These are phyloP conservation scores for Xerocomus nothofagi DNA, from an alignment of 1,284 basidiomycete species.

Conservation along the genomic window DNA sequence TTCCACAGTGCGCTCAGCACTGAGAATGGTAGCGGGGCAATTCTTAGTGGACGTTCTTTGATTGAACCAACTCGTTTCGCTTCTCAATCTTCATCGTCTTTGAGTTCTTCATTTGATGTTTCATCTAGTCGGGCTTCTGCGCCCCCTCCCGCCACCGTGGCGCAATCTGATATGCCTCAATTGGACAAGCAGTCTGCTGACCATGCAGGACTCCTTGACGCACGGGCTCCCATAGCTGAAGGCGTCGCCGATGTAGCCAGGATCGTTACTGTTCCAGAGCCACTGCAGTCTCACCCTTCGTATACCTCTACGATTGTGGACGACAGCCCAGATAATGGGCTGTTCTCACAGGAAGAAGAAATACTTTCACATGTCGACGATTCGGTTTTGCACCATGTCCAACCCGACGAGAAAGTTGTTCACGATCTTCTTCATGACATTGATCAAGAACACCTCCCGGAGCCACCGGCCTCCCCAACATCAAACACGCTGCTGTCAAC, in stretches of 20 bases:
- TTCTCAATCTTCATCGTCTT: constrained; percentile 35
- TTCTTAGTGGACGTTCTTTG: constrained; percentile 30
- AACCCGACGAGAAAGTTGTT: constrained; percentile 14
- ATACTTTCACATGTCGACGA: constrained; percentile 14
- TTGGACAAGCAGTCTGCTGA: constrained; percentile 46
- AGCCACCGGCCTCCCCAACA: constrained; percentile 55
- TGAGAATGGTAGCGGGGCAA: constrained; percentile 22
- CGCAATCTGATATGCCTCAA: constrained; percentile 40
- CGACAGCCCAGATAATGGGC: constrained; percentile 38
- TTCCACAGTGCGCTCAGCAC: constrained; percentile 12
- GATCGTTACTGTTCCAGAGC: constrained; percentile 24
- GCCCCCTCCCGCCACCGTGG: constrained; percentile 35
- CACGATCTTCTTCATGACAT: constrained; percentile 22
- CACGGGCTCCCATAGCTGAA: constrained; percentile 35
- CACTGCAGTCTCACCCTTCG: constrained; percentile 42
- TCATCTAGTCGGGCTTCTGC: constrained; percentile 36
- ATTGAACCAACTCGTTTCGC: constrained; percentile 26
- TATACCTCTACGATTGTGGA: constrained; percentile 50
- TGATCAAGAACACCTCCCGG: constrained; percentile 51
- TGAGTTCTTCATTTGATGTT: constrained; percentile 42
- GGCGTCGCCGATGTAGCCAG: constrained; percentile 6
- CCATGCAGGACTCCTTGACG: constrained; percentile 41
- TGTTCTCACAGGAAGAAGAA: constrained; percentile 36
- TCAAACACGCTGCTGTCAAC: constrained; percentile 52
- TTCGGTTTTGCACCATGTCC: constrained; percentile 8